Base-by-base conservation (phyloP, 257 asterid genomes). In the Solanum corneliomulleri region DNA sequence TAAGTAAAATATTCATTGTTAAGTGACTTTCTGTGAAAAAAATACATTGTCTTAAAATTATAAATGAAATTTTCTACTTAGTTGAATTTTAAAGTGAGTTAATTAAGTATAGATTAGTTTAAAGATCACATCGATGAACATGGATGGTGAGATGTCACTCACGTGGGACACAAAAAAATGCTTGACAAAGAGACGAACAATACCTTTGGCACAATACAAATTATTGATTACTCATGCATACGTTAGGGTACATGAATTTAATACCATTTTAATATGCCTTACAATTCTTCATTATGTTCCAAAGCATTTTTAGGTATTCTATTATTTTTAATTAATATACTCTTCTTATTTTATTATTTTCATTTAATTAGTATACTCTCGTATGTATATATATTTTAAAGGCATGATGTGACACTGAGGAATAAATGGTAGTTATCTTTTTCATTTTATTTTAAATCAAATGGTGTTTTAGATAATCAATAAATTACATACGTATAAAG, bases 71-170 rank as follows among this genome's bases (percentile, higher is more conserved):
- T 33, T 33, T 5, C 35, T 33, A 33, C 35, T 33, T 4, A 29
- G 35, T 33, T 33, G 35, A 33, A 33, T 33, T 33, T 33, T 33
- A 33, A 33, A 33, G 35, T 33, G 5, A 33, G 35, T 33, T 33
- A 33, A 33, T 33, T 33, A 23, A 45, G 27, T 47, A 47, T 86
- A 72, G 12, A 72, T 35, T 84, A 90, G 86, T 78, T 37, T 89
- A 29, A 69, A 75, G 52, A 85, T 87, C 86, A 87, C 87, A 81
- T 44, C 87, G 77, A 39, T 47, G 42, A 83, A 66, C 91, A 86
- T 44, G 91, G 91, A 75, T 83, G 97, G 94, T 95, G 93, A 94
- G 94, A 92, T 93, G 98, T 95, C 98, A 92, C 93, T 93, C 92
- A 92, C 90, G 93, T 90, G 94, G 98, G 94, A 68, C 94, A 92